Evolutionary conservation across 1,139 yeast species (phyloP), one percentile per base, ranked within the genome.

Genomic region (Zygosaccharomyces sapae): DNA sequence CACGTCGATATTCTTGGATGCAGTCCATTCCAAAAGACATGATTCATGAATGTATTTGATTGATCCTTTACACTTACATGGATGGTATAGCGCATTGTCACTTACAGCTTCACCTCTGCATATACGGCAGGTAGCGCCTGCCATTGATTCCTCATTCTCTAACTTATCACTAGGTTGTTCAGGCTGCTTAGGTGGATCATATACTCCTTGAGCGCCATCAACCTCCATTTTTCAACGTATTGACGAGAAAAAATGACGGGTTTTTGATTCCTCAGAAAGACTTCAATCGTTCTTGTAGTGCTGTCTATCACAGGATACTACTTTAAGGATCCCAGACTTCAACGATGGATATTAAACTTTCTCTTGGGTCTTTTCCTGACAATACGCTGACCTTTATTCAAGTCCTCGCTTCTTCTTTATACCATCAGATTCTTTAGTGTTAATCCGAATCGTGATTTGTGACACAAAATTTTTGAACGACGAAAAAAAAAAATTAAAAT

Each of bases 41-140:
- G 84, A 94, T 65, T 92, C 95, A 67, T 92, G 99, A 48, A 92
- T 87, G 61, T 82, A 89, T 64, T 86, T 86, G 62, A 92, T 94
- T 25, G 96, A 85, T 2, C 99, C 99, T 50, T 89, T 77, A 67
- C 98, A 92, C 61, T 80, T 83, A 68, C 99, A 92, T 1, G 99
- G 98, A 67, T 87, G 92, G 54, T 79, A 84, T 44, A 92, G 71
- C 2, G 97, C 97, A 55, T 87, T 92, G 1, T 76, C 79, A 0
- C 70, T 70, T 0, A 94, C 79, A n/a, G 80, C 92, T 59, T 88
- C 97, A 42, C 95, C 92, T 49, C 96, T 83, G 65, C 99, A 92
- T 46, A 92, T 90, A 53, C 98, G 83, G 66, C 99, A 94, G 1
- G 82, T 74, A 33, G 74, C 74, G 48, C 73, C 76, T n/a, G 43